Percentiles rank a stretch among this genome's conserved stretches.
Conservation (phyloP, 805 yeast genomes). For the Ogataea philodendri region DNA sequence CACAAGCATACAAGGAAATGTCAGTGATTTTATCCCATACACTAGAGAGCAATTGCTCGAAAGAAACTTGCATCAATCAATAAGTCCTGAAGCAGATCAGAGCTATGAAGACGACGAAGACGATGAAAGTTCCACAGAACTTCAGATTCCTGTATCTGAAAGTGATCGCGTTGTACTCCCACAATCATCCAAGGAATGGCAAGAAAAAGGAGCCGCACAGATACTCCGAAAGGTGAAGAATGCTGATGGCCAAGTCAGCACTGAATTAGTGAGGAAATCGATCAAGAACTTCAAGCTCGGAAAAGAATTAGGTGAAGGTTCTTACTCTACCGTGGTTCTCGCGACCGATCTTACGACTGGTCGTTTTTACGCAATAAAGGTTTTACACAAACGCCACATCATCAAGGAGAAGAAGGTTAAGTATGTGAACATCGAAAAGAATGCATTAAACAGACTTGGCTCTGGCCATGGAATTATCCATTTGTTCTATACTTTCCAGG, state of each 20-base stretch:
- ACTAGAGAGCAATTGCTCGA: conserved; percentile 1
- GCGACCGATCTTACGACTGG: conserved; percentile 73
- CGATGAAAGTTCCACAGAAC: conserved; percentile 1
- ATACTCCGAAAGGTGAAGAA: conserved; percentile 44
- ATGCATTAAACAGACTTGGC: conserved; percentile 69
- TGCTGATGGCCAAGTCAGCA: conserved; percentile 48
- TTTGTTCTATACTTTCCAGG: conserved; percentile 77
- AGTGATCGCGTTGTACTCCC: conserved; percentile 11
- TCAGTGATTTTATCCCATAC: conserved; percentile 3
- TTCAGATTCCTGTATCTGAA: not conserved
- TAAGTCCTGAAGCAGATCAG: not conserved
- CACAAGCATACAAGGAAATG: conserved; percentile 3
- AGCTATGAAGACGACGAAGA: conserved; percentile 5
- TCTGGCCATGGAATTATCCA: conserved; percentile 61
- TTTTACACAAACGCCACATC: conserved; percentile 72
- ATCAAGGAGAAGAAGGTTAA: conserved; percentile 81
- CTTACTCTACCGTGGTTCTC: conserved; percentile 88
- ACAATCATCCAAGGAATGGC: conserved; percentile 45
- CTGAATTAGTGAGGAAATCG: conserved; percentile 47
- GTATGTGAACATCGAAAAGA: conserved; percentile 80
- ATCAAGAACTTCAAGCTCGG: conserved; percentile 89
- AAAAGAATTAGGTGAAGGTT: conserved; percentile 88
- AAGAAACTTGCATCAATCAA: not conserved
- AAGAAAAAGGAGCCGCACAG: conserved; percentile 58
- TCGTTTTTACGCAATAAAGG: conserved; percentile 69